Base-by-base conservation (phyloP, 306 rosid species). In the Astragalus glycyphyllos region DNA sequence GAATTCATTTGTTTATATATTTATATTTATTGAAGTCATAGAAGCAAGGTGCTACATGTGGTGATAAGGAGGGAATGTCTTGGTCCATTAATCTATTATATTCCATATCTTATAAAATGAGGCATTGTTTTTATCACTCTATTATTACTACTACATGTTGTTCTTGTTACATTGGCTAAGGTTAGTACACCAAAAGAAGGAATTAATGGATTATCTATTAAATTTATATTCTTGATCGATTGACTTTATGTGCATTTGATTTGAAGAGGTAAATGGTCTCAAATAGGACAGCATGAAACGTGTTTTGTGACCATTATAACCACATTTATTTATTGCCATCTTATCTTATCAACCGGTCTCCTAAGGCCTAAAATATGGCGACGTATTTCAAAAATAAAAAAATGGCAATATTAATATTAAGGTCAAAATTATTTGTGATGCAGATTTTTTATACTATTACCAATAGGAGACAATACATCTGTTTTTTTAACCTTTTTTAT, bases 21-120 rank as follows among this genome's bases (percentile, higher is more conserved):
- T 69, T 55, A 4, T 54, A n/a, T n/a, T n/a, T n/a, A n/a, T n/a
- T 69, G 7, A 6, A n/a, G 42, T 59, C 77, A 59, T 32, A 17
- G 23, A n/a, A n/a, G n/a, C 44, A 10, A 51, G 38, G 72, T 41
- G 78, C 35, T 26, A 5, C 47, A 29, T 53, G 57, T 65, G 73
- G 53, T 3, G 69, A 7, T 65, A 34, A 15, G 75, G 14, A 7
- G 62, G 47, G 80, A 68, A 76, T 76, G 49, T 68, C 55, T 40
- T 26, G 10, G 15, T 11, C 59, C 69, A 76, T 67, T n/a, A n/a
- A n/a, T 67, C 46, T 8, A 9, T 8, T 4, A 14, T 8, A 46
- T 46, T n/a, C 50, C 50, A 46, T 15, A 62, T 62, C 6, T 14
- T 7, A 54, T 45, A 15, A 13, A 26, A 41, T 32, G 40, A n/a